These are phyloP conservation scores for Leucoagaricus sp. DNA, from an alignment of 1,284 basidiomycete species.

Conservation along the genomic window DNA sequence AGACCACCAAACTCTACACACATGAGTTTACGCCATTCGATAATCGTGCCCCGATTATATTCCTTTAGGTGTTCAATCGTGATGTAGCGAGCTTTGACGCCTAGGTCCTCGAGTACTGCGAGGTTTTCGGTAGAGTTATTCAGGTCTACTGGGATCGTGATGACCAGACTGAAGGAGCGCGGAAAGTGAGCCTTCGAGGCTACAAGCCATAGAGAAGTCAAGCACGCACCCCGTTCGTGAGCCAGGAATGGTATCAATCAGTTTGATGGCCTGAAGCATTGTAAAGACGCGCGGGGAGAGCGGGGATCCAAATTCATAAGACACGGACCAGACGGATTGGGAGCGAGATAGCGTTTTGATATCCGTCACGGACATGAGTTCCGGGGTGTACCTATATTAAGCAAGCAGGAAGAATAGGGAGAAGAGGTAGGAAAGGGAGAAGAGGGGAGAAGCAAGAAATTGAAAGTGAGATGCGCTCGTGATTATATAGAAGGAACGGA, in stretches of 20 bases:
- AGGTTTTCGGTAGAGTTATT: constrained; percentile 20
- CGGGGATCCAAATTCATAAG: constrained; percentile 24
- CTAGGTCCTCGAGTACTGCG: constrained; percentile 27
- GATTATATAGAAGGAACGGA: neutral
- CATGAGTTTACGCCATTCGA: constrained; percentile 28
- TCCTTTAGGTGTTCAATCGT: constrained; percentile 29
- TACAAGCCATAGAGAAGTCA: neutral
- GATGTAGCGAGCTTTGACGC: constrained; percentile 25
- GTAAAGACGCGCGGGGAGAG: constrained; percentile 31
- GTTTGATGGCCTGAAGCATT: constrained; percentile 14
- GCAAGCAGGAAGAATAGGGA: neutral
- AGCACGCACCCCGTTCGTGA: constrained; percentile 21
- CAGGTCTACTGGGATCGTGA: constrained; percentile 30
- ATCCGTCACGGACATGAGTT: constrained; percentile 26
- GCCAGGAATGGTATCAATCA: constrained; percentile 2
- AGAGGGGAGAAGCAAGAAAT: neutral
- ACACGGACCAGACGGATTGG: constrained; percentile 29
- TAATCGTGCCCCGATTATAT: constrained; percentile 23
- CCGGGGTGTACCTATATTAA: constrained; percentile 21
- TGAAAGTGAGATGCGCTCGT: too few relatives aligned
- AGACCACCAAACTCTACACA: constrained; percentile 27
- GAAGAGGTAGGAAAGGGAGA: neutral
- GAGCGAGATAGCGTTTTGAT: constrained; percentile 27
- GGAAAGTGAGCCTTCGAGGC: neutral
- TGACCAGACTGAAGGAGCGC: constrained; percentile 20